phyloP scores from a whole-genome alignment of 2,329 filamentous ascomycete genomes.

The Trichothecium sympodiale region DNA sequence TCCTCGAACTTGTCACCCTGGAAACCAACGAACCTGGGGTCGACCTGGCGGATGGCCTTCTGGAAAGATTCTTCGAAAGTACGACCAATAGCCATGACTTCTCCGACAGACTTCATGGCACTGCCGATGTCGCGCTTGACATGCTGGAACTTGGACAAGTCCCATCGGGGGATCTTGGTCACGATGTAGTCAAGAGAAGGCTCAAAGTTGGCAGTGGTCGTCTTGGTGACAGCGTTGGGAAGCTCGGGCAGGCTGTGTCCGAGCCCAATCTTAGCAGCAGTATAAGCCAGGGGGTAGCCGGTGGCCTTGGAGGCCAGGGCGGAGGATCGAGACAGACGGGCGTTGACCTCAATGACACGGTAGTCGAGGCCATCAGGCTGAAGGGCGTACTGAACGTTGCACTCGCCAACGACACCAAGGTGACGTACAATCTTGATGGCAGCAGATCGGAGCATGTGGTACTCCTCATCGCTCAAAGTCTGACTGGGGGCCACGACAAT shows the following conservation, averaged over 20 bases:
- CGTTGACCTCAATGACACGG: conserved; percentile 99
- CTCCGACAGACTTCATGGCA: conserved; percentile 97
- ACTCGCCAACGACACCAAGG: conserved; percentile 93
- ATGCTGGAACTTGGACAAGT: conserved; percentile 97
- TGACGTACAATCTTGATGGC: conserved; percentile 96
- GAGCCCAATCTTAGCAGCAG: conserved; percentile 95
- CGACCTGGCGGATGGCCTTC: conserved; percentile 95
- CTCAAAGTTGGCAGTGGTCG: conserved; percentile 97
- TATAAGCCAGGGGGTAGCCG: conserved; percentile 90
- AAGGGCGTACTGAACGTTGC: conserved; percentile 96
- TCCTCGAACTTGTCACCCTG: conserved; percentile 93
- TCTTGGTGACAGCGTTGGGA: conserved; percentile 96
- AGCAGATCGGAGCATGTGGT: conserved; percentile 97
- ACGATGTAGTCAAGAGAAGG: conserved; percentile 96
- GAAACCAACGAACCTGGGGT: conserved; percentile 84
- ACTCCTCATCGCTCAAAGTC: conserved; percentile 93
- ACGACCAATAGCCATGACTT: conserved; percentile 98
- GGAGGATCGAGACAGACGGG: conserved; percentile 87
- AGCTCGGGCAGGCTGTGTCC: conserved; percentile 92
- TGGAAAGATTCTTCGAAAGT: conserved; percentile 99
- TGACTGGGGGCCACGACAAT: conserved; percentile 97
- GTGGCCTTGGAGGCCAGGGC: conserved; percentile 95
- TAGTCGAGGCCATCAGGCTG: conserved; percentile 94
- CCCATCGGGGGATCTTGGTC: conserved; percentile 97
- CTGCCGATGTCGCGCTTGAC: conserved; percentile 96